phyloP scores from a whole-genome alignment of 2,329 filamentous ascomycete species.

The Alternaria solani region DNA sequence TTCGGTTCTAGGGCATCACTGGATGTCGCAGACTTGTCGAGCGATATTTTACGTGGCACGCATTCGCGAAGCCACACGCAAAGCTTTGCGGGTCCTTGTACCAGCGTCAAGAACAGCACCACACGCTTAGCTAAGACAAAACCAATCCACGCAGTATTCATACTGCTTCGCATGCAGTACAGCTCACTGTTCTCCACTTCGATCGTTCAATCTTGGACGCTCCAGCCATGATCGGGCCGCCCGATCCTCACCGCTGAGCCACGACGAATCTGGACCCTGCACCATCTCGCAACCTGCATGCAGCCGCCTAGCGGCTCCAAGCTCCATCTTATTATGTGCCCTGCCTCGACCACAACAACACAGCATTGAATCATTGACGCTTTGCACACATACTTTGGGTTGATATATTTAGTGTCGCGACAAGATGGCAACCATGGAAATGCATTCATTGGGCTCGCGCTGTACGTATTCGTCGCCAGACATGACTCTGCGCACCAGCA shows the following conservation, averaged over 20 bases:
- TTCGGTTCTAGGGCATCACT: conserved; percentile 70
- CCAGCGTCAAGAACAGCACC: conserved; percentile 7
- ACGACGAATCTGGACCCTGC: conserved; percentile 27
- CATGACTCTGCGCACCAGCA: not conserved
- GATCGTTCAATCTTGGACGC: conserved; percentile 2
- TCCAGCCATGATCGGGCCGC: conserved; percentile 10
- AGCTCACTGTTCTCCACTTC: conserved; percentile 9
- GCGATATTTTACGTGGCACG: not conserved
- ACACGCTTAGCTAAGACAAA: conserved; percentile 1
- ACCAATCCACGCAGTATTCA: conserved; percentile 1
- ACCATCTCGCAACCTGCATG: conserved; percentile 31
- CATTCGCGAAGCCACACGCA: not conserved
- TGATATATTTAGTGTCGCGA: conserved; percentile 16
- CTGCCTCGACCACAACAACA: conserved; percentile 25
- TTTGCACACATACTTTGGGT: not conserved
- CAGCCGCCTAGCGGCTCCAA: conserved; percentile 27
- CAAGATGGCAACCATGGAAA: conserved; percentile 44
- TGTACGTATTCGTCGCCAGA: conserved; percentile 30
- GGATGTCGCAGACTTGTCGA: not conserved
- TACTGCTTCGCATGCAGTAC: conserved; percentile 1
- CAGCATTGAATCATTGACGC: conserved; percentile 21
- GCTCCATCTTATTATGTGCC: conserved; percentile 16
- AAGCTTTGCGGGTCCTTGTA: not conserved
- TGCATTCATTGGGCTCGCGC: conserved; percentile 48
- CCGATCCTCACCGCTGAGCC: conserved; percentile 16